These are phyloP conservation scores for Zostera marina DNA, from an alignment of 116 monocot species.

Conservation along the genomic window DNA sequence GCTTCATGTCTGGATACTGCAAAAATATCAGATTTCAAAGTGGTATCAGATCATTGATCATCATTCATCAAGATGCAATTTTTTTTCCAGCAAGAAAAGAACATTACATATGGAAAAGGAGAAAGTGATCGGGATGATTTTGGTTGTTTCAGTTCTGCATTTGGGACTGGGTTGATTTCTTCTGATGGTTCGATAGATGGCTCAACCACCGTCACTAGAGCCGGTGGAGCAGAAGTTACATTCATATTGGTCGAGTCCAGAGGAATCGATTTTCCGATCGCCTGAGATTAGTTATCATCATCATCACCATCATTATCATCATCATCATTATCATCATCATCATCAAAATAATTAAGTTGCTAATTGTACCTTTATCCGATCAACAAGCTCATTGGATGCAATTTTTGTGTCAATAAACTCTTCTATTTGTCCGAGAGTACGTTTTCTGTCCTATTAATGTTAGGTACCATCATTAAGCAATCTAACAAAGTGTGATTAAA, in stretches of 20 bases:
- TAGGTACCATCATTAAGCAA: background rate
- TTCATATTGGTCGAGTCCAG: slow-evolving; percentile 27
- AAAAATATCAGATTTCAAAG: slow-evolving; percentile 9
- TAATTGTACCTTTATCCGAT: slow-evolving; percentile 68
- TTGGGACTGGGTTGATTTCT: slow-evolving; percentile 34
- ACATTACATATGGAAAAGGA: slow-evolving; percentile 72
- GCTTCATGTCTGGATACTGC: slow-evolving; percentile 85
- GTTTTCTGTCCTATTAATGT: slow-evolving; percentile 54
- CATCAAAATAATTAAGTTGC: background rate
- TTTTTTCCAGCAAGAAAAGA: slow-evolving; percentile 4
- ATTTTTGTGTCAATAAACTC: slow-evolving; percentile 86
- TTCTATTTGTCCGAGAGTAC: slow-evolving; percentile 60
- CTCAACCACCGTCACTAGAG: slow-evolving; percentile 8
- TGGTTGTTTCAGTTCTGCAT: slow-evolving; percentile 24
- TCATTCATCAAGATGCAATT: background rate
- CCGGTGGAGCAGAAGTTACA: slow-evolving; percentile 6
- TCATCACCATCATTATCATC: background rate
- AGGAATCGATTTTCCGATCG: slow-evolving; percentile 77
- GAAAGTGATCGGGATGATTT: slow-evolving; percentile 51
- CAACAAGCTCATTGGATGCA: slow-evolving; percentile 84
- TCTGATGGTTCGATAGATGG: slow-evolving; percentile 16
- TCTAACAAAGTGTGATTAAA: background rate
- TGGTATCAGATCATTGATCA: background rate
- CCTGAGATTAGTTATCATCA: slow-evolving; percentile 19
- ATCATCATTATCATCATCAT: background rate